phyloP scores from a whole-genome alignment of 2,329 filamentous ascomycete species.

The Aspergillus piperis region DNA sequence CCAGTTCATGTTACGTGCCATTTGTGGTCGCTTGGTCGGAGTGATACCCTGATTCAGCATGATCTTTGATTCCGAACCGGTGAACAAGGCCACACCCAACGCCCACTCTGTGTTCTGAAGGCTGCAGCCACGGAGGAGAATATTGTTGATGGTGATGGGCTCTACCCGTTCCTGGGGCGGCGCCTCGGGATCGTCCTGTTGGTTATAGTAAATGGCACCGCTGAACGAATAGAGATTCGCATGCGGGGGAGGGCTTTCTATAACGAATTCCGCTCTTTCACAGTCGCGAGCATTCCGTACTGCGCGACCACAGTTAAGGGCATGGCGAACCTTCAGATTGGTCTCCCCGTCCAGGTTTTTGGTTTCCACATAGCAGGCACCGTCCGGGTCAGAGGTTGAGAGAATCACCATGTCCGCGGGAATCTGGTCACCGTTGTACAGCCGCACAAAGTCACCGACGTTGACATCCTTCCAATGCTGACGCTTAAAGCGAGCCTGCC shows the following conservation, averaged over 20 bases:
- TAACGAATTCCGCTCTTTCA: slow-evolving; percentile 3
- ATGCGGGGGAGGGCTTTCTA: slow-evolving; percentile 5
- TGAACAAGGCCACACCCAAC: slow-evolving; percentile 2
- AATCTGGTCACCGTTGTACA: slow-evolving; percentile 8
- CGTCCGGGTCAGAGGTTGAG: slow-evolving; percentile 6
- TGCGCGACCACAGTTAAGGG: slow-evolving; percentile 2
- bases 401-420: slow-evolving; percentile 7
- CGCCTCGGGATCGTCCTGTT: background rate
- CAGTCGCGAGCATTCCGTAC: slow-evolving; percentile 5
- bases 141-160: slow-evolving; percentile 8
- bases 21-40: slow-evolving; percentile 4
- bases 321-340: slow-evolving; percentile 7
- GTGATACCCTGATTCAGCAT: slow-evolving; percentile 8
- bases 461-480: slow-evolving; percentile 10
- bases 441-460: slow-evolving; percentile 7
- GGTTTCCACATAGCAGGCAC: slow-evolving; percentile 7
- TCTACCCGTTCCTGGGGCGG: background rate
- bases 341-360: slow-evolving; percentile 9
- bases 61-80: slow-evolving; percentile 7
- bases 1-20: slow-evolving; percentile 9
- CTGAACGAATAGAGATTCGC: slow-evolving; percentile 6
- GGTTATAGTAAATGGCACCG: slow-evolving; percentile 7
- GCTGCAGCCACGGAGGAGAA: slow-evolving; percentile 5
- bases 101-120: slow-evolving; percentile 8
- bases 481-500: slow-evolving; percentile 6